Conservation (phyloP, 306 rosid genomes). For the Hylodesmum podocarpum region DNA sequence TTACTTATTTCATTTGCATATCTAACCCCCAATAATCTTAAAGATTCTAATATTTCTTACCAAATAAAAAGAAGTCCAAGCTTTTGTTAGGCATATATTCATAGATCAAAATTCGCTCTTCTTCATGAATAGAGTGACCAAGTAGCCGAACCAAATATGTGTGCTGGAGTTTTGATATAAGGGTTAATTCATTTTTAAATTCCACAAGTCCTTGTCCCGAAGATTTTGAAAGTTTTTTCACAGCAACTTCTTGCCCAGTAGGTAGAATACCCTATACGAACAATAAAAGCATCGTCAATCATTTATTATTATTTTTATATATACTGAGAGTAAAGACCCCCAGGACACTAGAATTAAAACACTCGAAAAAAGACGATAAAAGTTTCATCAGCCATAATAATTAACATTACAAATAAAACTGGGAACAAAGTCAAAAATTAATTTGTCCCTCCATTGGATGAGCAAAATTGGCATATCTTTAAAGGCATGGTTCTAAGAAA, state of each 20-base stretch:
- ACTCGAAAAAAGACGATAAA: no score
- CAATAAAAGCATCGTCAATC: not conserved
- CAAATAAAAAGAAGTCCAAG: conserved; percentile 36
- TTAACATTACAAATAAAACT: no score
- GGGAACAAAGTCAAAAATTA: no score
- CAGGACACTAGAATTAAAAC: no score
- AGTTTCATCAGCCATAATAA: no score
- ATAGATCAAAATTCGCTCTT: conserved; percentile 33
- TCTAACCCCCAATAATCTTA: not conserved
- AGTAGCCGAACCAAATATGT: conserved; percentile 30
- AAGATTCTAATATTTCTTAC: conserved; percentile 7
- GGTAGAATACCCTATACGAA: conserved; percentile 25
- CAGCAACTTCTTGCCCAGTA: conserved; percentile 31
- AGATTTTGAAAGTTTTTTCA: conserved; percentile 39
- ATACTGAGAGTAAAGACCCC: no score
- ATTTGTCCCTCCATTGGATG: no score
- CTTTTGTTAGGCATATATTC: conserved; percentile 40
- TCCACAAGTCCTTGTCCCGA: conserved; percentile 30
- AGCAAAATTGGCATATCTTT: no score
- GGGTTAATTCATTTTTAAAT: conserved; percentile 38
- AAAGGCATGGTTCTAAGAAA: no score
- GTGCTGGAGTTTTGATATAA: conserved; percentile 37
- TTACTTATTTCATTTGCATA: not conserved
- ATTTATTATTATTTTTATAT: no score
- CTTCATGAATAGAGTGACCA: conserved; percentile 29